Conservation (phyloP, 2,329 filamentous ascomycete species). For the Lachnellula cervina region DNA sequence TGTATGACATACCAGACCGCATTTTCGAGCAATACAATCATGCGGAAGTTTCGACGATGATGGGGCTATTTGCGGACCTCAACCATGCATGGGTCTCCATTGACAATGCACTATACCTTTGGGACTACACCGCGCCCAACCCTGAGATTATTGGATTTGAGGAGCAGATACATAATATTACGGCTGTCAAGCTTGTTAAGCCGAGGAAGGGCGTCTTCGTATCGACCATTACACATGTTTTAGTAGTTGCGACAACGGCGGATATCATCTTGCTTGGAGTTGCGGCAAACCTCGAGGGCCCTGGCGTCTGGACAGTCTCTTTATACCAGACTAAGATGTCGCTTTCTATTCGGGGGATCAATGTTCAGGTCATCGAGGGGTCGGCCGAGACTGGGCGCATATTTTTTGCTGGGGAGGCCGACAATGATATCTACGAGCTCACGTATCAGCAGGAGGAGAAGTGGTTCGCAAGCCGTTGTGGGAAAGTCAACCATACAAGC, state of each 20-base stretch:
- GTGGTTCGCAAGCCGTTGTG: constrained; percentile 88
- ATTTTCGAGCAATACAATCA: constrained; percentile 91
- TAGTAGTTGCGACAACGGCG: constrained; percentile 80
- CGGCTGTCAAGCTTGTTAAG: constrained; percentile 80
- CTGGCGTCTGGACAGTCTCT: constrained; percentile 66
- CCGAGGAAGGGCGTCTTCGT: constrained; percentile 88
- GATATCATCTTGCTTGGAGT: constrained; percentile 88
- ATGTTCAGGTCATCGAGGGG: constrained; percentile 73
- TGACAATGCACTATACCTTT: constrained; percentile 92
- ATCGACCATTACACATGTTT: constrained; percentile 74
- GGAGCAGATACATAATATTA: constrained; percentile 82
- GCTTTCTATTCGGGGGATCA: constrained; percentile 68
- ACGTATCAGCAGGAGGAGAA: constrained; percentile 96
- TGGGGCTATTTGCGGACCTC: constrained; percentile 92
- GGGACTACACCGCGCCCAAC: constrained; percentile 94
- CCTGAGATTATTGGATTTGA: constrained; percentile 90
- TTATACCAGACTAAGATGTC: constrained; percentile 89
- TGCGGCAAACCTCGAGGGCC: constrained; percentile 59
- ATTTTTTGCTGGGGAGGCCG: constrained; percentile 78
- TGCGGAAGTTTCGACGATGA: constrained; percentile 80
- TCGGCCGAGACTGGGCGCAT: constrained; percentile 78
- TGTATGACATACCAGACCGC: constrained; percentile 84
- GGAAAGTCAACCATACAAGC: constrained; percentile 83
- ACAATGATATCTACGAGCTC: constrained; percentile 88
- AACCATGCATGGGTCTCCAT: constrained; percentile 95